Evolutionary conservation across 768 basidiomycete genomes (phyloP).

Genomic region (Pisolithus microcarpus): DNA sequence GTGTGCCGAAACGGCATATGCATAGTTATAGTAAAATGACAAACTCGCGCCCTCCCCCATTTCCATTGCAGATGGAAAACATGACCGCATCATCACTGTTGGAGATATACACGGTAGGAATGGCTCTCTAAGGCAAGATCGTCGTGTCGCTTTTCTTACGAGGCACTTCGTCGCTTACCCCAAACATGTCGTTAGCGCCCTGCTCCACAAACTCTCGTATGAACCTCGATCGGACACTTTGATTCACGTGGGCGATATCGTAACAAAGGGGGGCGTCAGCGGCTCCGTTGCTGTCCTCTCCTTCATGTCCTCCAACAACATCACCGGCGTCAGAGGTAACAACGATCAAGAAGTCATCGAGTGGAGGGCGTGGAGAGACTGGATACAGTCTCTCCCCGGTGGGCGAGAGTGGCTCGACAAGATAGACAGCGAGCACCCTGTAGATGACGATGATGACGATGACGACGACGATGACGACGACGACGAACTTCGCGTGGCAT

Average conservation of each 20-base stretch:
- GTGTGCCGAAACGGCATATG: neutral
- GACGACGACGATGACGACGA: slow-evolving; percentile 21
- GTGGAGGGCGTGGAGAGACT: slow-evolving; percentile 83
- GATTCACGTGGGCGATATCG: slow-evolving; percentile 78
- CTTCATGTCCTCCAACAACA: slow-evolving; percentile 55
- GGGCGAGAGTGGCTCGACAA: slow-evolving; percentile 49
- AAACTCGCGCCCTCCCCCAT: neutral
- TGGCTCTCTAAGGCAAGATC: slow-evolving; percentile 52
- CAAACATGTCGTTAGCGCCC: slow-evolving; percentile 34
- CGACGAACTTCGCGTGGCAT: slow-evolving; percentile 22
- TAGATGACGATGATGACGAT: slow-evolving; percentile 10
- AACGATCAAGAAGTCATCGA: slow-evolving; percentile 89
- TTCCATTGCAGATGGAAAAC: slow-evolving; percentile 36
- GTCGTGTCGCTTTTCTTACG: too few species aligned
- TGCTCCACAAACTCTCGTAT: slow-evolving; percentile 60
- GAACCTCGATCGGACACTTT: slow-evolving; percentile 55
- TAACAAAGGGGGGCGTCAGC: slow-evolving; percentile 57
- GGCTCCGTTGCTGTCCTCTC: slow-evolving; percentile 57
- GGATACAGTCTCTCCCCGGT: slow-evolving; percentile 47
- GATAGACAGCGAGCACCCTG: slow-evolving; percentile 39
- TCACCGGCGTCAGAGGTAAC: slow-evolving; percentile 86
- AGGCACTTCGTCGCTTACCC: slow-evolving; percentile 1
- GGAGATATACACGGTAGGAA: slow-evolving; percentile 90
- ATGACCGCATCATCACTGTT: slow-evolving; percentile 60
- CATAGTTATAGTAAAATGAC: neutral